Evolutionary conservation across 78 protist genomes (phyloP).

Genomic region (Speleostelium caveatum): DNA sequence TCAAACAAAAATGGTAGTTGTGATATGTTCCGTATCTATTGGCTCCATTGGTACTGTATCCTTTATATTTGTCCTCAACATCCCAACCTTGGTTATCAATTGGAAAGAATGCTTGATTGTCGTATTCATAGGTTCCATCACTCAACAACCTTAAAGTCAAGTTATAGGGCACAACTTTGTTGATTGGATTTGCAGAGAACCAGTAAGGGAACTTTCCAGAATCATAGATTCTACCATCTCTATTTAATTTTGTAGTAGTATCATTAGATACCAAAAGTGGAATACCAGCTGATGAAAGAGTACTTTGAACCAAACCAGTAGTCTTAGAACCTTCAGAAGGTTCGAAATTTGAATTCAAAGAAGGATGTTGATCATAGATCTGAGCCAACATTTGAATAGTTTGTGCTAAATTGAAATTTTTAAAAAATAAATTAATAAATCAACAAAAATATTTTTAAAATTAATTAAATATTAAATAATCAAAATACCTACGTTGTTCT

Average conservation of each 20-base stretch:
- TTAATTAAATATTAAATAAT: no score
- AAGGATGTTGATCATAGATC: constrained; percentile 5
- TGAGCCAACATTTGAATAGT: background rate
- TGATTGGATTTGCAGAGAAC: background rate
- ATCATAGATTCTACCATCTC: background rate
- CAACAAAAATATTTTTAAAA: no score
- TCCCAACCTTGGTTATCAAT: constrained; percentile 73
- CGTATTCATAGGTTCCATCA: constrained; percentile 2
- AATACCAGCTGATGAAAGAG: background rate
- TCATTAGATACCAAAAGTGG: background rate
- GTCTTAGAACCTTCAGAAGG: background rate
- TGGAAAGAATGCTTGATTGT: constrained; percentile 41
- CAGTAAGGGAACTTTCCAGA: background rate
- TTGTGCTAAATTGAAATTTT: background rate
- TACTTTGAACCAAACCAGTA: background rate
- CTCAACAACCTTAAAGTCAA: background rate
- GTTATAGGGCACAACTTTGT: background rate
- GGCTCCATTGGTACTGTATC: no score
- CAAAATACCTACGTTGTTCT: no score
- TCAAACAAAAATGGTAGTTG: background rate
- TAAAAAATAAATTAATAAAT: no score
- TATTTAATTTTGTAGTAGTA: background rate
- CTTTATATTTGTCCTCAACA: background rate
- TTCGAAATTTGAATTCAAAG: background rate
- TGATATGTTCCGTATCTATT: constrained; percentile 3